Evolutionary conservation across 345 rosid species (phyloP).

Genomic region (Isatis tinctoria): DNA sequence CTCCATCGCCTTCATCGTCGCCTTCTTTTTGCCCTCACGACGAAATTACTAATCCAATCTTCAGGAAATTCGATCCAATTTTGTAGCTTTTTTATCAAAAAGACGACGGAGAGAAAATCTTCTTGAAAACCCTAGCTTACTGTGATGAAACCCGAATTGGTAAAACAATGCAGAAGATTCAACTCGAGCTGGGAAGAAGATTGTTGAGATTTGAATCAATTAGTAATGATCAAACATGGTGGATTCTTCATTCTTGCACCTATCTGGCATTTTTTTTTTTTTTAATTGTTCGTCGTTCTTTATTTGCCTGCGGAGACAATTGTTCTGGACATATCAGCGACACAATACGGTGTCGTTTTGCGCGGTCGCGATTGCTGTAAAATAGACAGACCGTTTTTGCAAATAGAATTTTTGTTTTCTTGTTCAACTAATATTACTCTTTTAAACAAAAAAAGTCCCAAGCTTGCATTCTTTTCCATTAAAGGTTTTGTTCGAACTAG

Average conservation of each 20-base stretch:
- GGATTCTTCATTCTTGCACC: constrained; percentile 13
- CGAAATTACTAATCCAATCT: background rate
- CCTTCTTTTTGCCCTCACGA: background rate
- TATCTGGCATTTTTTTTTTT: background rate
- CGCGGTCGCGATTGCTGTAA: background rate
- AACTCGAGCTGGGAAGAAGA: background rate
- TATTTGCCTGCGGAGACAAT: background rate
- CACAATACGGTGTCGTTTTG: constrained; percentile 15
- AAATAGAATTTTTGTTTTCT: background rate
- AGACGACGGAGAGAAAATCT: background rate
- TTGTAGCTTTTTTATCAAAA: background rate
- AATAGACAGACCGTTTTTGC: too few species aligned
- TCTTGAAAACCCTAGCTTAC: constrained; percentile 11
- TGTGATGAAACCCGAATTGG: background rate
- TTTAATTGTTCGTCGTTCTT: background rate
- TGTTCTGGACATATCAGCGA: background rate
- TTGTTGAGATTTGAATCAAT: constrained; percentile 20
- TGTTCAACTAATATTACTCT: too few species aligned
- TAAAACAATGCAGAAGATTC: background rate
- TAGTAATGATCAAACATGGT: constrained; percentile 21
- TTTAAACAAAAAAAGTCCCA: too few species aligned
- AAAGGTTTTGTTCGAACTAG: too few species aligned
- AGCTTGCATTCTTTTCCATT: too few species aligned
- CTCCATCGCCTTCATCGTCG: constrained; percentile 69
- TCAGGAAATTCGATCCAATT: constrained; percentile 12